Evolutionary conservation across 2,329 filamentous ascomycete genomes (phyloP), one percentile per base, ranked within the genome.

Genomic region (Curvularia lunata): DNA sequence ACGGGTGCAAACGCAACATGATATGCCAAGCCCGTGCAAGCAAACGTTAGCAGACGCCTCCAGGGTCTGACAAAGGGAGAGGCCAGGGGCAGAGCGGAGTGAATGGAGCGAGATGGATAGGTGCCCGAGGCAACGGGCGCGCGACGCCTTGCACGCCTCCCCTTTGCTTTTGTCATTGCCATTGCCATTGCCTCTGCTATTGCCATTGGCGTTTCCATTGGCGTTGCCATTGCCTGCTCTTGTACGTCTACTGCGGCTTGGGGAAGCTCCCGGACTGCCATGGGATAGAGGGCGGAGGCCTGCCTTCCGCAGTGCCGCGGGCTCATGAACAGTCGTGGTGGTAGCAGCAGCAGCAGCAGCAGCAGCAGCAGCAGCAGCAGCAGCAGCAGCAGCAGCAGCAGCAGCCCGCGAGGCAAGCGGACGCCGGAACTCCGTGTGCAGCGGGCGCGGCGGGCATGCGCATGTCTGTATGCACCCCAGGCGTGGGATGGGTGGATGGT

Each of bases 1-100:
- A 74, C 1, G 73, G 69, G 25, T 67, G 67, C 19, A 72, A 65
- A 45, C 75, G 75, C 57, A 78, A 61, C 75, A 78, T 78, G 40
- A 21, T 53, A 30, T 38, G 45, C 49, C 48, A 57, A 37, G 50
- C 49, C 47, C 16, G n/a, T 19, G 34, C 32, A 42, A 62, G 51
- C 30, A 52, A 56, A 59, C 23, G 57, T 48, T 8, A 6, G 9
- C 60, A 51, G 50, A 45, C 37, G 48, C 42, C 7, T 30, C 52
- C 40, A 27, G 38, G 50, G 48, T 52, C 43, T 54, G 49, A 46
- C 48, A 60, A 59, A 54, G 56, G 54, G 41, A 47, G 61, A 60
- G 50, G 41, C 41, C 49, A 30, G 13, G 34, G 46, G 47, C 68
- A 65, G 63, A 62, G 56, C 51, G 41, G 52, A 56, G 48, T 45